Base-by-base conservation (phyloP, 176 grass and related monocot genomes). In the Hordeum vulgare region DNA sequence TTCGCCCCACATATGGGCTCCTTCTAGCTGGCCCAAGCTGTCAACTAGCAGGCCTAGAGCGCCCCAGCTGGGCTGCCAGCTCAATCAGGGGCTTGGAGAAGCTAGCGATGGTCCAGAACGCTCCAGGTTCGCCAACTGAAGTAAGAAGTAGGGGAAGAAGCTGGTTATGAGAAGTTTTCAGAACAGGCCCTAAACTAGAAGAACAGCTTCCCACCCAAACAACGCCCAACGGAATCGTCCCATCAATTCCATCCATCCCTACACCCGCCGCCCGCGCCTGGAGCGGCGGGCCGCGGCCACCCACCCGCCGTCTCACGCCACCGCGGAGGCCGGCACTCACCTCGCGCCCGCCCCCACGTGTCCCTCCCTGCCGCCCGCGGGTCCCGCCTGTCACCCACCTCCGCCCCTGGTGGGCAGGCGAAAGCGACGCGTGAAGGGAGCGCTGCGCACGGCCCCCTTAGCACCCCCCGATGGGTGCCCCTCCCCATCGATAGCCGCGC, bases 401-500 rank as follows among this genome's bases (percentile, higher is more conserved):
- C 64, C 21, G 53, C 78, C 42, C 53, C 71, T 71, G 79, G 88
- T 90, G 88, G 88, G 88, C 83, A 90, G 88, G 45, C 84, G 88
- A 90, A 90, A 90, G 88, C 75, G 84, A 90, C 84, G 88, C 88
- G 88, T 86, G 79, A 90, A 86, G 83, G 73, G 45, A 71, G 78
- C 88, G 71, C 65, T 83, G 80, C 79, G 71, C 65, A 51, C 71
- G 71, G 37, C 36, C 27, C 58, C 77, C 57, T 68, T 69, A 80
- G 40, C 68, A 44, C 73, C 73, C 71, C 83, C 45, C 80, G 71
- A 74, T 74, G 71, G 71, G 71, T 74, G 71, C 44, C 71, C 71
- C 17, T 89, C 85, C 89, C 67, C 81, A 84, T 94, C 86, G 92
- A 92, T 92, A 87, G 86, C 84, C 76, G 92, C 90, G 92, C 89